Evolutionary conservation across 2,329 filamentous ascomycete species (phyloP).

Genomic region (Elsinoe perseae): DNA sequence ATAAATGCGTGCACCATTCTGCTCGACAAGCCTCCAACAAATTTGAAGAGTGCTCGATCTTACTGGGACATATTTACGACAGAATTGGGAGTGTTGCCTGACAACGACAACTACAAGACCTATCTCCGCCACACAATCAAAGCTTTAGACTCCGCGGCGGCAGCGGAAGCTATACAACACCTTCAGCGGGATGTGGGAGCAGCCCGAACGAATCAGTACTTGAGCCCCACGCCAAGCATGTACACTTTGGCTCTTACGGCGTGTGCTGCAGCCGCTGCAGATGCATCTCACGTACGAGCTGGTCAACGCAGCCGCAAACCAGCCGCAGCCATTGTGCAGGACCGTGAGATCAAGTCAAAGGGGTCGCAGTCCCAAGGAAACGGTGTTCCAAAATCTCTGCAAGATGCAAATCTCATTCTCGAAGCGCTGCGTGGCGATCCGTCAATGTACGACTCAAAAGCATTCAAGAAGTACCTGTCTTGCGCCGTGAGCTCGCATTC

Average conservation of each 20-base stretch:
- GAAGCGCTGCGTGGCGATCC: slow-evolving; percentile 50
- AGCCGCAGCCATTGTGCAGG: background rate
- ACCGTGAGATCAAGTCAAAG: slow-evolving; percentile 41
- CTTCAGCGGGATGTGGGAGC: slow-evolving; percentile 24
- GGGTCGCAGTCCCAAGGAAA: background rate
- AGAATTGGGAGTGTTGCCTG: slow-evolving; percentile 57
- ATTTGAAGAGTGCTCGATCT: slow-evolving; percentile 41
- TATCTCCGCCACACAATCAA: slow-evolving; percentile 61
- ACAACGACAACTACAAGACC: slow-evolving; percentile 60
- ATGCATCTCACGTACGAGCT: slow-evolving; percentile 41
- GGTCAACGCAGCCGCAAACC: background rate
- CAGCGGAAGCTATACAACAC: slow-evolving; percentile 49
- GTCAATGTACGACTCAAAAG: slow-evolving; percentile 43
- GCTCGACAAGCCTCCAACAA: slow-evolving; percentile 53
- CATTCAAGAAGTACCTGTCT: slow-evolving; percentile 49
- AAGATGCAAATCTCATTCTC: slow-evolving; percentile 57
- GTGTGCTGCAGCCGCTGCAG: slow-evolving; percentile 51
- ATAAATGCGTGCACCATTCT: slow-evolving; percentile 55
- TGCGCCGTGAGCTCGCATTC: slow-evolving; percentile 39
- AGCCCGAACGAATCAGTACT: slow-evolving; percentile 25
- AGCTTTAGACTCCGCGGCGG: slow-evolving; percentile 57
- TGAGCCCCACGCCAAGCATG: slow-evolving; percentile 42
- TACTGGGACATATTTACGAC: slow-evolving; percentile 73
- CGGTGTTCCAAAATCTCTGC: slow-evolving; percentile 32
- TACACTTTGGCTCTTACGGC: slow-evolving; percentile 63